These are phyloP conservation scores for Laguncularia racemosa DNA, from an alignment of 345 rosid species.

Conservation along the genomic window DNA sequence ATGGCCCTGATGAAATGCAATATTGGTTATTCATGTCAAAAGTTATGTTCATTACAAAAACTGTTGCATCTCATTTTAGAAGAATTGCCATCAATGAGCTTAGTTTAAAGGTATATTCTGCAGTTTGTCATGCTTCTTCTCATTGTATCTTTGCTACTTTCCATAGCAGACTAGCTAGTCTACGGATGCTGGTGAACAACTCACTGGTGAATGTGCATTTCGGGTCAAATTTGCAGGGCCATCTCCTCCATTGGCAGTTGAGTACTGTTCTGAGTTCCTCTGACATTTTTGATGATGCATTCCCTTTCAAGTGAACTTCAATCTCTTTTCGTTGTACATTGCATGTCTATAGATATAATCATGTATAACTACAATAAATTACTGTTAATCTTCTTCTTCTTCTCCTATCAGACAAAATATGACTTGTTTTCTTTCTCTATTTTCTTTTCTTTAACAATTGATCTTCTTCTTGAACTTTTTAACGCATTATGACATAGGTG, in stretches of 20 bases:
- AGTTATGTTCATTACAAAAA: neutral
- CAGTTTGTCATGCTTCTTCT: conserved; percentile 80
- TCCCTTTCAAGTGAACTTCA: neutral
- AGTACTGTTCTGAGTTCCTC: conserved; percentile 68
- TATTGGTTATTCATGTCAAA: too few species aligned
- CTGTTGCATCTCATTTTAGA: neutral
- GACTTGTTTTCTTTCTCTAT: neutral
- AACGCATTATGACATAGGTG: conserved; percentile 60
- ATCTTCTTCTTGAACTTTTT: conserved; percentile 6
- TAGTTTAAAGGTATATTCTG: conserved; percentile 8
- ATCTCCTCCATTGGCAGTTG: conserved; percentile 84
- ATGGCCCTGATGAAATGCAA: too few species aligned
- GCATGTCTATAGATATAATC: too few species aligned
- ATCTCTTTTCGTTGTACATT: neutral
- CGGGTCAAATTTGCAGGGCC: conserved; percentile 81
- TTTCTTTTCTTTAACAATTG: too few species aligned
- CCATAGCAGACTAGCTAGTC: conserved; percentile 91
- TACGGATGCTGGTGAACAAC: conserved; percentile 67
- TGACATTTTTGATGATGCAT: neutral
- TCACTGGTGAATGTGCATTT: conserved; percentile 72
- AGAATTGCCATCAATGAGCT: neutral
- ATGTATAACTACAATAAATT: too few species aligned
- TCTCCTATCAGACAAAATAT: neutral
- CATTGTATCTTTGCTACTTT: conserved; percentile 55
- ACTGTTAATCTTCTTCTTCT: too few species aligned